phyloP scores from a whole-genome alignment of 192 early-diverging fungal species.

The Funneliformis mosseae region DNA sequence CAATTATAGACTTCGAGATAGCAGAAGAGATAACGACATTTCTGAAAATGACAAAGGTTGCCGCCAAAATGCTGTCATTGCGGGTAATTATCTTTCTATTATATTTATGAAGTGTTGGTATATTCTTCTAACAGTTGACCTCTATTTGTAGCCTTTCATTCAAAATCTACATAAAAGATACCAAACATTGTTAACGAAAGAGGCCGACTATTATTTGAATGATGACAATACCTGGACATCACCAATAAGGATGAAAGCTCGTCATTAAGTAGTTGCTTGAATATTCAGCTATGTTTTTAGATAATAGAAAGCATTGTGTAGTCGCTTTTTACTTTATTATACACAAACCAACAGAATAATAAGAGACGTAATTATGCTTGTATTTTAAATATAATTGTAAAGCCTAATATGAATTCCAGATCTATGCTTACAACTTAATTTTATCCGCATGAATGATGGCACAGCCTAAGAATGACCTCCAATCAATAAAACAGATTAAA shows the following conservation, averaged over 20 bases:
- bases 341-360: slow-evolving; percentile 6
- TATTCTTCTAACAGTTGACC: slow-evolving; percentile 17
- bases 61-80: slow-evolving; percentile 21
- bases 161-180: slow-evolving; percentile 20
- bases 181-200: slow-evolving; percentile 1
- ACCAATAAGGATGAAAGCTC: slow-evolving; percentile 6
- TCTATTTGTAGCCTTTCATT: slow-evolving; percentile 24
- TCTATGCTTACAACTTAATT: no score
- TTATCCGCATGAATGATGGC: no score
- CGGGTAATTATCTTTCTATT: slow-evolving; percentile 24
- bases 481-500: no score
- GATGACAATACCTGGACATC: background rate
- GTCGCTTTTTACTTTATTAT: background rate
- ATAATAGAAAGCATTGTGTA: slow-evolving; percentile 4
- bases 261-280: slow-evolving; percentile 11
- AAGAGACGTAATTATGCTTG: background rate
- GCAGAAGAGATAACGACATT: slow-evolving; percentile 13
- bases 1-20: slow-evolving; percentile 21
- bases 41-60: slow-evolving; percentile 17
- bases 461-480: no score
- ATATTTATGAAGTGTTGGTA: background rate
- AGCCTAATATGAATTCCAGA: no score
- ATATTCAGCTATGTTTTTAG: slow-evolving; percentile 9
- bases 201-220: slow-evolving; percentile 13
- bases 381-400: no score